Base-by-base conservation (phyloP, 192 early-diverging fungal genomes). In the Coemansia sp. region DNA sequence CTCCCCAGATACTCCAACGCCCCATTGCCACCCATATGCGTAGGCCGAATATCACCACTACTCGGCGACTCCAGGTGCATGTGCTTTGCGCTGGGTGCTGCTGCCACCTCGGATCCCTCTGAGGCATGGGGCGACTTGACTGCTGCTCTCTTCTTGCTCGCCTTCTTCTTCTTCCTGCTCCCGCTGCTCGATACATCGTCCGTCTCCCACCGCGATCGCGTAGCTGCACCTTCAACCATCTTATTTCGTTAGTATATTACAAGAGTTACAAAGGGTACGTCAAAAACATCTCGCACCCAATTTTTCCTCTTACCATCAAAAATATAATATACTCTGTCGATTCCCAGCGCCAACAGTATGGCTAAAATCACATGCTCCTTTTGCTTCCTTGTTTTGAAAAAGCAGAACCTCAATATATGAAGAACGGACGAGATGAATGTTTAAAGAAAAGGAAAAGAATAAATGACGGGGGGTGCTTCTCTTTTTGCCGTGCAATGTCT, bases 1-100 rank as follows among this genome's bases (percentile, higher is more conserved):
- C 64, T 42, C 0, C 61, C 59, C 5, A 80, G 53, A 23, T 64
- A 50, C 44, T 36, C 37, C 36, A 55, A 52, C 22, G n/a, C n/a
- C n/a, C 0, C 25, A 17, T 34, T 8, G 29, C 8, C 33, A 19
- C 17, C 14, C 30, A 54, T 54, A n/a, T 54, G 29, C 20, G 52
- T 54, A 1, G 52, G 52, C 4, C 22, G 29, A 3, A 54, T 29
- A 17, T 33, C 45, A 13, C 9, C 22, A 9, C n/a, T n/a, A n/a
- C n/a, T n/a, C n/a, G n/a, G n/a, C n/a, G n/a, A n/a, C n/a, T n/a
- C n/a, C n/a, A n/a, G n/a, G n/a, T n/a, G n/a, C n/a, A n/a, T n/a
- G n/a, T n/a, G n/a, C n/a, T n/a, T n/a, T n/a, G n/a, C n/a, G n/a
- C n/a, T n/a, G n/a, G n/a, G n/a, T n/a, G n/a, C n/a, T n/a, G n/a